Percentiles rank a stretch among this genome's conserved stretches.
Conservation (phyloP, 495 filamentous ascomycete genomes). For the Acidiella bohemica region DNA sequence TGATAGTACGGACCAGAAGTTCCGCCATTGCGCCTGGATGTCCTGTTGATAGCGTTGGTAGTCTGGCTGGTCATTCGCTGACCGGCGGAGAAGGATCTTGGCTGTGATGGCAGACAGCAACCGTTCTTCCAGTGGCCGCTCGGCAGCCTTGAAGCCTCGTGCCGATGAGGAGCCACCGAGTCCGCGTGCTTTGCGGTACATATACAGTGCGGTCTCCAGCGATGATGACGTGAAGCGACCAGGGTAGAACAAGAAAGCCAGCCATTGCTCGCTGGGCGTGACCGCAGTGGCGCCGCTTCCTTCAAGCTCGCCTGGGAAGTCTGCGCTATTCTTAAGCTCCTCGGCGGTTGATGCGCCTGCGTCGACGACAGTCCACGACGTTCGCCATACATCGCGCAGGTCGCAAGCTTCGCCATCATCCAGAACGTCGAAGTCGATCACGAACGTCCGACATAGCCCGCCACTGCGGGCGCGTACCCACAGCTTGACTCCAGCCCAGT, state of each 20-base stretch:
- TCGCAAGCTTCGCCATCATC: conserved; percentile 18
- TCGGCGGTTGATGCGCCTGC: conserved; percentile 23
- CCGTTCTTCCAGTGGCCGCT: conserved; percentile 46
- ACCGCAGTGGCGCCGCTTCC: background rate
- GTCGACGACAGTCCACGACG: conserved; percentile 58
- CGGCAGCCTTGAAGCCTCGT: conserved; percentile 17
- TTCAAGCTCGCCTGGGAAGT: conserved; percentile 23
- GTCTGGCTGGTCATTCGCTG: conserved; percentile 51
- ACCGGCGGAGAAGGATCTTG: conserved; percentile 46
- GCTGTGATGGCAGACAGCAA: conserved; percentile 57
- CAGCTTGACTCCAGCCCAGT: conserved; percentile 45
- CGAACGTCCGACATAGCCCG: conserved; percentile 58
- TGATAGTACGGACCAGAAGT: conserved; percentile 69
- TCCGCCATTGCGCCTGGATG: conserved; percentile 72
- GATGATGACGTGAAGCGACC: conserved; percentile 62
- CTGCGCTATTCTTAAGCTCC: conserved; percentile 15
- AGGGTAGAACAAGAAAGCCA: conserved; percentile 60
- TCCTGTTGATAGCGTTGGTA: conserved; percentile 55
- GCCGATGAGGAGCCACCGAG: background rate
- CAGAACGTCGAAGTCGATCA: conserved; percentile 35
- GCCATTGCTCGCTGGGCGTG: conserved; percentile 25
- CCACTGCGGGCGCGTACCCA: conserved; percentile 80
- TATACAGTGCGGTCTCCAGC: conserved; percentile 65
- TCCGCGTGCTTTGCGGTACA: conserved; percentile 38
- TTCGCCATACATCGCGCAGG: conserved; percentile 45